Percentiles rank a stretch among this genome's conserved stretches.
Evolutionary conservation across 768 basidiomycete genomes (phyloP).

Genomic region (Cantharellus anzutake): DNA sequence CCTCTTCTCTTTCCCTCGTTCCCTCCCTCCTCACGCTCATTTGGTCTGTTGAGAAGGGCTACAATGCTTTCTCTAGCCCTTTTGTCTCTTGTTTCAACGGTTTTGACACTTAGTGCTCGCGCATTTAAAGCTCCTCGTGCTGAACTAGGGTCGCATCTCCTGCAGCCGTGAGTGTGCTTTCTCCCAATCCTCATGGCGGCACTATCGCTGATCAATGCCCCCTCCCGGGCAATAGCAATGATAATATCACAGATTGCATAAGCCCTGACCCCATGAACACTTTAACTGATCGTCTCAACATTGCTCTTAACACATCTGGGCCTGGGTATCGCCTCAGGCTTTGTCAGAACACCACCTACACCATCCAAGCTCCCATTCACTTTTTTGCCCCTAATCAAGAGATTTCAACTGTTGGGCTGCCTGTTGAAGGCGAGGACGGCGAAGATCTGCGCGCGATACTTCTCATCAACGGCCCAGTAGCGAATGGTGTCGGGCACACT

Average conservation of each 20-base stretch:
- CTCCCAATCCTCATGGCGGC: too few species aligned
- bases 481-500: slow-evolving; percentile 45
- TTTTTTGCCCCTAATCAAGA: slow-evolving; percentile 57
- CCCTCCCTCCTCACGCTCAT: too few species aligned
- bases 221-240: too few species aligned
- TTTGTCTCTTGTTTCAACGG: too few species aligned
- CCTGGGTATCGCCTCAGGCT: slow-evolving; percentile 44
- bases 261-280: slow-evolving; percentile 32
- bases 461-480: slow-evolving; percentile 43
- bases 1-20: too few species aligned
- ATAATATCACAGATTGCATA: slow-evolving; percentile 21
- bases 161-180: too few species aligned
- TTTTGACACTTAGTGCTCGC: too few species aligned
- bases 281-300: slow-evolving; percentile 44
- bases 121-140: too few species aligned
- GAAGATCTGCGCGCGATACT: slow-evolving; percentile 42
- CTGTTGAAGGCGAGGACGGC: slow-evolving; percentile 25
- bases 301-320: slow-evolving; percentile 43
- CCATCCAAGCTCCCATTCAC: slow-evolving; percentile 42
- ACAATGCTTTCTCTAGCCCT: too few species aligned
- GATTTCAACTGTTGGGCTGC: slow-evolving; percentile 65
- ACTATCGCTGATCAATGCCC: too few species aligned
- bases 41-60: too few species aligned
- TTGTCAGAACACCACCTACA: slow-evolving; percentile 43
- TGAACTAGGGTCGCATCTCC: too few species aligned